Evolutionary conservation across 2,329 filamentous ascomycete genomes (phyloP).

Genomic region (Ophioceras dolichostomum): DNA sequence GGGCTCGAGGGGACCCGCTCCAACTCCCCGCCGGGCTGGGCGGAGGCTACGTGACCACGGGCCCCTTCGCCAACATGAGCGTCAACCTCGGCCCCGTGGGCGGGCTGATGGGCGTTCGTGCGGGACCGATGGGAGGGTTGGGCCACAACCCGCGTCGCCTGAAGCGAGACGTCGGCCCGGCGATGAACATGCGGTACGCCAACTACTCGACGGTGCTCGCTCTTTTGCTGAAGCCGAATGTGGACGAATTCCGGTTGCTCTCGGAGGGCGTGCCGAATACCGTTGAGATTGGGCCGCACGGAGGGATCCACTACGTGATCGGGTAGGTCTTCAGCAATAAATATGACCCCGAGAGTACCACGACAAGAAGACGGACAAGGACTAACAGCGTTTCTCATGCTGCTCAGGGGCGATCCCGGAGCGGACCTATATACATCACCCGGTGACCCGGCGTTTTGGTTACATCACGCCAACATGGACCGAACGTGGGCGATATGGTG

Average conservation of each 20-base stretch:
- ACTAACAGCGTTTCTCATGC: too few species aligned
- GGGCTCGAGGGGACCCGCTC: conserved; percentile 11
- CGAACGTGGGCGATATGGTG: conserved; percentile 7
- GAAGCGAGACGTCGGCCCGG: conserved; percentile 15
- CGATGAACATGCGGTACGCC: conserved; percentile 17
- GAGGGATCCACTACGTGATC: conserved; percentile 17
- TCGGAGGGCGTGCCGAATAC: conserved; percentile 21
- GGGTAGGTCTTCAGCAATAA: conserved; percentile 8
- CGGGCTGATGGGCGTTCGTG: conserved; percentile 7
- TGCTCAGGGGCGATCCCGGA: conserved; percentile 17
- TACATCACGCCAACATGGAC: conserved; percentile 8
- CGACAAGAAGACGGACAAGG: too few species aligned
- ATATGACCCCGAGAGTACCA: too few species aligned
- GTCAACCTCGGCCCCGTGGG: conserved; percentile 21
- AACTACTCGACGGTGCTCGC: conserved; percentile 15
- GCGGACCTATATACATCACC: conserved; percentile 15
- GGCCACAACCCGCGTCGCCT: conserved; percentile 23
- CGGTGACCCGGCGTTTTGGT: conserved; percentile 11
- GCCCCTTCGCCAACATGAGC: conserved; percentile 27
- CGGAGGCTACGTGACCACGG: conserved; percentile 36
- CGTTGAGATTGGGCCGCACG: conserved; percentile 17
- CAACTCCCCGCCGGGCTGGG: conserved; percentile 28
- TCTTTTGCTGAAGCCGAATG: conserved; percentile 17
- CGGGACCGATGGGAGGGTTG: conserved; percentile 14
- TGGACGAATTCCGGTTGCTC: conserved; percentile 19